Conservation (phyloP, 495 filamentous ascomycete species). For the Xylaria telfairii region DNA sequence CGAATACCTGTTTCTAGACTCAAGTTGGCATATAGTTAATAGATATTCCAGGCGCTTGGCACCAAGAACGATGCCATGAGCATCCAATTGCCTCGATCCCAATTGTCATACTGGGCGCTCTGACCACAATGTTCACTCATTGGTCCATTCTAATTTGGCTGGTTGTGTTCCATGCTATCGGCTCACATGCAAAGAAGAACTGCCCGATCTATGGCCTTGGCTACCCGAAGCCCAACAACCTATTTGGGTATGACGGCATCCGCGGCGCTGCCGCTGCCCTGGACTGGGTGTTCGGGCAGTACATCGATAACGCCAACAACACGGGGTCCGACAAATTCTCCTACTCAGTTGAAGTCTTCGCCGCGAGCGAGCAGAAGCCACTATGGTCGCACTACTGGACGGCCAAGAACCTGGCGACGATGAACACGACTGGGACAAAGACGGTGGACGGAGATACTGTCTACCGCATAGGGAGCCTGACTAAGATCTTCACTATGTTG, state of each 20-base stretch:
- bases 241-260: constrained; percentile 36
- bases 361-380: constrained; percentile 45
- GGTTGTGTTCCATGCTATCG: background rate
- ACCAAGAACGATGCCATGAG: background rate
- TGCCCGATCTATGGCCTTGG: constrained; percentile 58
- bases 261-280: constrained; percentile 34
- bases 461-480: constrained; percentile 56
- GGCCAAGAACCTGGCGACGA: constrained; percentile 44
- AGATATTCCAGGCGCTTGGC: background rate
- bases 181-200: constrained; percentile 37
- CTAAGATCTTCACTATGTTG: constrained; percentile 57
- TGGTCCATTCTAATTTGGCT: background rate
- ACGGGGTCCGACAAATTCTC: constrained; percentile 49
- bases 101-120: background rate
- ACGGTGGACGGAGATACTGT: constrained; percentile 52
- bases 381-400: constrained; percentile 57
- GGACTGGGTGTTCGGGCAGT: constrained; percentile 37
- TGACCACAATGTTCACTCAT: background rate
- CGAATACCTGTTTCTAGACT: background rate
- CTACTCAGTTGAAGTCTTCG: constrained; percentile 57
- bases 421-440: constrained; percentile 47
- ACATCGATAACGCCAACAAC: constrained; percentile 46
- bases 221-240: constrained; percentile 49
- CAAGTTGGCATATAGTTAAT: background rate
- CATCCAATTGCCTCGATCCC: background rate